Percentiles rank a stretch among this genome's conserved stretches.
These are phyloP conservation scores for Hyaloscypha hepaticicola DNA, from an alignment of 495 filamentous ascomycete genomes.

Conservation along the genomic window DNA sequence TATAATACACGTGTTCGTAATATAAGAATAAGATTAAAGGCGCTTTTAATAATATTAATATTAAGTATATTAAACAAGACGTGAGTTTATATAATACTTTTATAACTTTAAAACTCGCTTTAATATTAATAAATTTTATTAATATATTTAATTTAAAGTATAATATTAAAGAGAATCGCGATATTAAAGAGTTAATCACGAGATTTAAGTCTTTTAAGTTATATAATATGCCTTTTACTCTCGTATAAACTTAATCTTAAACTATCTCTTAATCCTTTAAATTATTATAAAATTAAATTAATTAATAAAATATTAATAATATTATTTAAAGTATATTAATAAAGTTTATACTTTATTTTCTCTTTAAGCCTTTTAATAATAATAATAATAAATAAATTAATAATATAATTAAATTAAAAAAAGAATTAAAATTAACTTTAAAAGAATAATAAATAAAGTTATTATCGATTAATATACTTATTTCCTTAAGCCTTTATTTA, in stretches of 20 bases:
- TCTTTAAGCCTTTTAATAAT: slow-evolving; percentile 11
- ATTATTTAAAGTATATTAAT: slow-evolving; percentile 15
- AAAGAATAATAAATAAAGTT: slow-evolving; percentile 20
- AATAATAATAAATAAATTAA: slow-evolving; percentile 24
- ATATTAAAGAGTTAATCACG: not conserved
- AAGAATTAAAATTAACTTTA: slow-evolving; percentile 21
- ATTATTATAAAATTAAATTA: slow-evolving; percentile 19
- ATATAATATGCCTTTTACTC: slow-evolving; percentile 17
- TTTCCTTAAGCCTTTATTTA: not conserved
- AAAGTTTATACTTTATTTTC: slow-evolving; percentile 11
- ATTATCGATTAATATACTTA: slow-evolving; percentile 8
- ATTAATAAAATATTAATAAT: slow-evolving; percentile 21
- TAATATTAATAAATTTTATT: not conserved
- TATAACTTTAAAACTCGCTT: slow-evolving; percentile 16
- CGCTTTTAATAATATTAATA: slow-evolving; percentile 16
- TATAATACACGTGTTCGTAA: slow-evolving; percentile 17
- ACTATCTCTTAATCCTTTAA: slow-evolving; percentile 18
- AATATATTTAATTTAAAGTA: not conserved
- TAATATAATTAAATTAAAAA: slow-evolving; percentile 21
- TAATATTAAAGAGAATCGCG: slow-evolving; percentile 1
- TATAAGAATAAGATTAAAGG: slow-evolving; percentile 16
- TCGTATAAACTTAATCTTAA: slow-evolving; percentile 21
- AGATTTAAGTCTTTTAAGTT: no score
- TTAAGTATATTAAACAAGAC: slow-evolving; percentile 13
- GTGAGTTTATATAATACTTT: slow-evolving; percentile 14